Conservation (phyloP, 2,329 filamentous ascomycete species). For the Thielaviopsis populi region DNA sequence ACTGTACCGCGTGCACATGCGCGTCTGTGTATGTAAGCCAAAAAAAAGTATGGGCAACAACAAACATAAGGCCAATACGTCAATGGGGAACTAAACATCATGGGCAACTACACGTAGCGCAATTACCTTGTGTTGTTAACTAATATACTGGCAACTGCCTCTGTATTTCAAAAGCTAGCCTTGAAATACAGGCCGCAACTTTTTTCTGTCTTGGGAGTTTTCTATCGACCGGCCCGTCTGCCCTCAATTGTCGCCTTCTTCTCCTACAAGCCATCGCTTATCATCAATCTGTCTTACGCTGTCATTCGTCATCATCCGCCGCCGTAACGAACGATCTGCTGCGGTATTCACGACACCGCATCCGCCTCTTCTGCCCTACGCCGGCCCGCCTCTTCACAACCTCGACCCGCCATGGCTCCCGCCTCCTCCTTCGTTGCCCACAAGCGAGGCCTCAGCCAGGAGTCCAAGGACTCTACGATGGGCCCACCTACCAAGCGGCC, state of each 20-base stretch:
- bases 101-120: neutral
- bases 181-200: neutral
- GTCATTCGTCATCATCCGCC: neutral
- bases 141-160: neutral
- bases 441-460: constrained; percentile 58
- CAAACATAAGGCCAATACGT: neutral
- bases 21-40: neutral
- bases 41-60: neutral
- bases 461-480: constrained; percentile 32
- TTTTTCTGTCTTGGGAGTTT: neutral
- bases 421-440: constrained; percentile 38
- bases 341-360: neutral
- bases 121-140: neutral
- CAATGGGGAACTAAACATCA: neutral
- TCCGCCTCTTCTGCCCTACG: neutral
- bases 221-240: neutral
- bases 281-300: neutral
- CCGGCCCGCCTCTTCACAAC: neutral
- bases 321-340: neutral
- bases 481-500: neutral
- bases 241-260: neutral
- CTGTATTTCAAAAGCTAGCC: neutral
- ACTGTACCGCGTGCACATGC: neutral
- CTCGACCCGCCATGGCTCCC: constrained; percentile 30
- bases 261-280: neutral